phyloP scores from a whole-genome alignment of 139 green algal genomes.

The Coelastrella sp. region DNA sequence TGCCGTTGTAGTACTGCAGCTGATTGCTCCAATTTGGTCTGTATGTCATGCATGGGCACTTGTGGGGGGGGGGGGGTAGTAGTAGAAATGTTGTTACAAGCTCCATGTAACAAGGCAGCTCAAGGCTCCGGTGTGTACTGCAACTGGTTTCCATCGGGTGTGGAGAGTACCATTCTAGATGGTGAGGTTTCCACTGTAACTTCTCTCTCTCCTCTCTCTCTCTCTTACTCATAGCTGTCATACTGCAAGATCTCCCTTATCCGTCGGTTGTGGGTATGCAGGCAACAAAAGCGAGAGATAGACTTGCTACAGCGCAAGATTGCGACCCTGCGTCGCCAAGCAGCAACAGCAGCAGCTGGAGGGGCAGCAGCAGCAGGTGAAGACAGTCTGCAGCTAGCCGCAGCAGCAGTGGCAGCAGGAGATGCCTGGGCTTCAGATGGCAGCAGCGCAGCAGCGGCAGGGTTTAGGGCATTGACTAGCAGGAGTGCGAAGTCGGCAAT shows the following conservation, averaged over 20 bases:
- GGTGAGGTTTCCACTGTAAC: too few species aligned
- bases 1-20: too few species aligned
- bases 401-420: conserved; percentile 29
- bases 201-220: too few species aligned
- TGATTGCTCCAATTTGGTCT: too few species aligned
- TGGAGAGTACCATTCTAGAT: too few species aligned
- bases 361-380: conserved; percentile 25
- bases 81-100: too few species aligned
- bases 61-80: too few species aligned
- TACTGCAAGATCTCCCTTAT: neutral
- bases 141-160: too few species aligned
- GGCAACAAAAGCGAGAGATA: conserved; percentile 69
- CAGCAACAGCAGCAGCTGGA: conserved; percentile 19
- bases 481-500: conserved; percentile 55
- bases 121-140: too few species aligned
- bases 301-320: conserved; percentile 78
- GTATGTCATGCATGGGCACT: too few species aligned
- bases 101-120: too few species aligned
- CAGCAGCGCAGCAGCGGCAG: neutral
- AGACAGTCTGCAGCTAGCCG: neutral
- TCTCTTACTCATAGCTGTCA: too few species aligned
- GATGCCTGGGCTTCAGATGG: neutral
- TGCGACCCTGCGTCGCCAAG: conserved; percentile 26
- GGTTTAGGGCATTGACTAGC: neutral
- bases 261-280: neutral